Conservation (phyloP, 257 asterid genomes). For the Phtheirospermum japonicum region DNA sequence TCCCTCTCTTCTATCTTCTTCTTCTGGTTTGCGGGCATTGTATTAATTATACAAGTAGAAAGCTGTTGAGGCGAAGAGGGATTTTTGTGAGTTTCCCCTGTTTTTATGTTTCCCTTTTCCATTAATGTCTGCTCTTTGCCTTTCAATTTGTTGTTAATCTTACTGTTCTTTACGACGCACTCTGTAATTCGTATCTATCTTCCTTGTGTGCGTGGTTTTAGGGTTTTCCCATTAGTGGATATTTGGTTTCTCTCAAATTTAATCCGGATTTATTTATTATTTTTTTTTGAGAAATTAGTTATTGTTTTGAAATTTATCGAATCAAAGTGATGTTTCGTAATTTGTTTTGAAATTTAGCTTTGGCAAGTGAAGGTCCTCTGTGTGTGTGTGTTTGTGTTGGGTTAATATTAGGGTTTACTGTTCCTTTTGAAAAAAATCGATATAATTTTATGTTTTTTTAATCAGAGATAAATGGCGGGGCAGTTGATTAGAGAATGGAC, state of each 20-base stretch:
- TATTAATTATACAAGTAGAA: background rate
- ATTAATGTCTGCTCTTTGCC: background rate
- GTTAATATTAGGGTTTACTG: background rate
- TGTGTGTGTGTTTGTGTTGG: background rate
- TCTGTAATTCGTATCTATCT: background rate
- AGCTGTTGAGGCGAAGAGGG: background rate
- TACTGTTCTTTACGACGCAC: background rate
- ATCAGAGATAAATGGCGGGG: slow-evolving; percentile 62
- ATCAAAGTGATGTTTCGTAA: too few relatives aligned
- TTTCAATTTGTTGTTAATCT: too few relatives aligned
- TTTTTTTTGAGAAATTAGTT: background rate
- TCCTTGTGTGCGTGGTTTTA: background rate
- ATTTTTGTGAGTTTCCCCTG: background rate
- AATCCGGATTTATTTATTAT: background rate
- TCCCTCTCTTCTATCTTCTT: background rate
- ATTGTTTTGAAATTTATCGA: background rate
- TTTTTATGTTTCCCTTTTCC: background rate
- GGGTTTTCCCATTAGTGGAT: background rate
- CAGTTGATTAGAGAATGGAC: slow-evolving; percentile 81
- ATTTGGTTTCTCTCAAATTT: background rate
- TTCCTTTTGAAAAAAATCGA: background rate
- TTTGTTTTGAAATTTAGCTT: background rate
- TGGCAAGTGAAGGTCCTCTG: background rate
- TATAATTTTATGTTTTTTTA: too few relatives aligned
- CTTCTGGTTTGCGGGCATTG: background rate